Percentiles rank a stretch among this genome's conserved stretches.
Evolutionary conservation across 768 basidiomycete species (phyloP).

Genomic region (Serendipita indica): DNA sequence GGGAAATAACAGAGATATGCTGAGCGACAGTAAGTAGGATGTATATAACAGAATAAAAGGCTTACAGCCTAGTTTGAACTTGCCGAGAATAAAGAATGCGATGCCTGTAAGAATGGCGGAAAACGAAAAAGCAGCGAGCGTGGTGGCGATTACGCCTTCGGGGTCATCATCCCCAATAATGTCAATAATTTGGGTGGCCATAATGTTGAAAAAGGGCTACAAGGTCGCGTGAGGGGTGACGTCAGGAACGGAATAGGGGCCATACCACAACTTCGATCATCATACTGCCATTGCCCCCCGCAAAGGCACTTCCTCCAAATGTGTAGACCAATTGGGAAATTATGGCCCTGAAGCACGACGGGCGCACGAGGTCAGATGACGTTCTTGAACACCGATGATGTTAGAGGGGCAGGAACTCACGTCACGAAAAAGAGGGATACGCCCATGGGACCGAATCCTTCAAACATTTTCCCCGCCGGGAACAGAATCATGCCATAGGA

Average conservation of each 20-base stretch:
- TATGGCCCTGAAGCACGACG: too few relatives aligned
- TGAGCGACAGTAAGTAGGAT: conserved; percentile 32
- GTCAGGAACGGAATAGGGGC: conserved; percentile 16
- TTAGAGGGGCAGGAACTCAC: too few relatives aligned
- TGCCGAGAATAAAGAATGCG: conserved; percentile 75
- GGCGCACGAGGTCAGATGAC: conserved; percentile 4
- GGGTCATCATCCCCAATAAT: conserved; percentile 59
- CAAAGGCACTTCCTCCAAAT: conserved; percentile 75
- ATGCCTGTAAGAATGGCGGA: conserved; percentile 76
- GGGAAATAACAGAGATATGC: too few relatives aligned
- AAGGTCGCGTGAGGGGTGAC: background rate
- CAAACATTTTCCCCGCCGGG: conserved; percentile 68
- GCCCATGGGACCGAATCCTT: conserved; percentile 68
- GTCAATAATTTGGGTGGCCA: conserved; percentile 59
- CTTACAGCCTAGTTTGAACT: conserved; percentile 52
- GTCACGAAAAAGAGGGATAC: conserved; percentile 93
- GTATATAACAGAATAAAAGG: background rate
- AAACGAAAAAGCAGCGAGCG: conserved; percentile 74
- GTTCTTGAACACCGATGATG: background rate
- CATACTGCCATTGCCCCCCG: conserved; percentile 85
- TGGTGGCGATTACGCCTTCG: conserved; percentile 73
- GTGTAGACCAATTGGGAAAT: conserved; percentile 76
- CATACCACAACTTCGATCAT: conserved; percentile 96
- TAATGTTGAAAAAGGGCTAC: conserved; percentile 90
- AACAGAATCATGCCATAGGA: conserved; percentile 97